Percentiles rank a stretch among this genome's conserved stretches.
Evolutionary conservation across 2,329 filamentous ascomycete species (phyloP).

Genomic region (Aspergillus spinulosporus): DNA sequence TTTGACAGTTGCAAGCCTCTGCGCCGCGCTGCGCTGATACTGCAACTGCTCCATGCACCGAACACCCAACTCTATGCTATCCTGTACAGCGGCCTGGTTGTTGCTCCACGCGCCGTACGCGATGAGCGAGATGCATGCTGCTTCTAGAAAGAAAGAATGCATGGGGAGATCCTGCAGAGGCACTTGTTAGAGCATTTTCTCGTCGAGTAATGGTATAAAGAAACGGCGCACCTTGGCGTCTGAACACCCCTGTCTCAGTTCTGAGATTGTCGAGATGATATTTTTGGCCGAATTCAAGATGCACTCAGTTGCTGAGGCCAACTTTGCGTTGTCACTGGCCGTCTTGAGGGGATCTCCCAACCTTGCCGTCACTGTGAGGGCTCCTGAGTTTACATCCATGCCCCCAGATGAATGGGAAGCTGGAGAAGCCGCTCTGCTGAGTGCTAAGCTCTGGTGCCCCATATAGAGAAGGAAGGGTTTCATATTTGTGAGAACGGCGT

Average conservation of each 20-base stretch:
- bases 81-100: neutral
- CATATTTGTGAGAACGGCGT: neutral
- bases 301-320: too few species aligned
- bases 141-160: neutral
- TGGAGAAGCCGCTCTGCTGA: neutral
- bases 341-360: too few species aligned
- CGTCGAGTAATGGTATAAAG: neutral
- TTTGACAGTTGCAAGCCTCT: neutral
- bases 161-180: neutral
- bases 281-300: too few species aligned
- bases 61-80: neutral
- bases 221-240: neutral
- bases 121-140: neutral
- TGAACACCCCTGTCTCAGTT: neutral
- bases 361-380: too few species aligned
- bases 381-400: neutral
- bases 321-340: too few species aligned
- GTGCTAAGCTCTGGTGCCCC: neutral
- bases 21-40: neutral
- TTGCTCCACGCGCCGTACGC: neutral
- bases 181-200: neutral
- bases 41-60: conserved; percentile 4
- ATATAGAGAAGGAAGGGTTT: conserved; percentile 1
- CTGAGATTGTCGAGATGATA: neutral
- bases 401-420: too few species aligned